Conservation (phyloP, 352 stramenopile genomes). For the Pythium graminicola region DNA sequence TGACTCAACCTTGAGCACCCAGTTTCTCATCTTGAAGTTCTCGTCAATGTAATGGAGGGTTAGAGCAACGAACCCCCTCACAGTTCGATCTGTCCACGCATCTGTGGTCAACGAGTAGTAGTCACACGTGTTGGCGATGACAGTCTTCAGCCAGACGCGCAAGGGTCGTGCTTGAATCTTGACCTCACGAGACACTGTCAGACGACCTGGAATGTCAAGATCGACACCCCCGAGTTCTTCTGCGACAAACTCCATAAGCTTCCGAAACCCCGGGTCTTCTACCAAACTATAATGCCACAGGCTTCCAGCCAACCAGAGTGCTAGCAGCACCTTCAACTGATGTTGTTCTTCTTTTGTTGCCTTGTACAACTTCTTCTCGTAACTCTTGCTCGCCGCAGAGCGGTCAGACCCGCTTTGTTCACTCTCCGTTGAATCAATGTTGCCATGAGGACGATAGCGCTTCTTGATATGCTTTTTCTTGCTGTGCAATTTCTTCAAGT, state of each 20-base stretch:
- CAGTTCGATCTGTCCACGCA: conserved; percentile 12
- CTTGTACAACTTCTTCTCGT: no score
- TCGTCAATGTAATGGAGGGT: conserved; percentile 16
- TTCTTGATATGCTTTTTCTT: no score
- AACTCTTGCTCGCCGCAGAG: no score
- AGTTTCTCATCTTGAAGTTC: neutral
- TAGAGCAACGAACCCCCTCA: conserved; percentile 6
- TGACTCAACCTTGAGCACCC: conserved; percentile 7
- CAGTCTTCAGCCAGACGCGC: neutral
- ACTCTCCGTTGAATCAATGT: no score
- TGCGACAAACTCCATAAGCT: neutral
- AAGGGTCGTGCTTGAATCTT: neutral
- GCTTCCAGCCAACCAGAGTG: neutral
- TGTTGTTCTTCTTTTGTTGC: neutral
- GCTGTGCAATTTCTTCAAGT: no score
- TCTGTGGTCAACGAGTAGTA: conserved; percentile 14
- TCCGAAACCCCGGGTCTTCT: neutral
- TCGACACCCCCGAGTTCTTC: neutral
- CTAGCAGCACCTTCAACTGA: neutral
- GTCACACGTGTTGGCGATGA: neutral
- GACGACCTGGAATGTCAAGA: neutral
- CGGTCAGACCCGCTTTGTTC: no score
- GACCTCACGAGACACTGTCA: neutral
- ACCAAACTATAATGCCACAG: conserved; percentile 1
- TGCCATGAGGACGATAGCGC: no score